Base-by-base conservation (phyloP, 164 flowering plant species). In the Stephania yunnanensis region DNA sequence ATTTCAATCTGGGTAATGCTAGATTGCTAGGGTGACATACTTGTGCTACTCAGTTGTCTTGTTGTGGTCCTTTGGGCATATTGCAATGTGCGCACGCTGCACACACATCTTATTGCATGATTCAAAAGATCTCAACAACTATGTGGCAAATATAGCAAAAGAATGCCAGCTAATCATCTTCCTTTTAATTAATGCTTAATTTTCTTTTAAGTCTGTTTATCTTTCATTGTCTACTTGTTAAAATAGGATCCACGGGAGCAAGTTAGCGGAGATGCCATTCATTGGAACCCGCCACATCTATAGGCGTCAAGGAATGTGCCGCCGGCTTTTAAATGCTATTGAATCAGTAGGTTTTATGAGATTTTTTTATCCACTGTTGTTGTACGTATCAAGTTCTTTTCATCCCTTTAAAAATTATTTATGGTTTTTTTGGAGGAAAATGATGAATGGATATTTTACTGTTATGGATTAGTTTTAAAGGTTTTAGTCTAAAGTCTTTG, bases 301-400 rank as follows among this genome's bases (percentile, higher is more conserved):
- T 81, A 86, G 99, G 82, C 97, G 90, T 29, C 99, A 96, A 82
- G 99, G 99, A 79, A 96, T 96, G 99, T 96, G 95, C 78, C 91
- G 97, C 19, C 90, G 93, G 42, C 97, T 96, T 71, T 81, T 94
- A 58, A 79, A 78, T 75, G 97, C 93, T 46, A 87, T 96, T 78
- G 97, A 96, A 85, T 85, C 87, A 75, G 95, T 89, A 85, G 55
- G 82, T 74, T 55, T 19, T 29, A 19, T 50, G 69, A 10, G 53
- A 22, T 74, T 22, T 55, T 53, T 42, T 72, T 44, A 45, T 48
- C 25, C 48, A 2, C 53, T 46, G 29, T 7, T 9, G 15, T 71
- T 71, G 25, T 11, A 22, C 31, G 63, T 71, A 22, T 1, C 7
- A 22, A 58, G 7, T 58, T 58, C 25, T 25, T 25, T 25, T 25